phyloP scores from a whole-genome alignment of 2,329 filamentous ascomycete species.

The Pseudogymnoascus sp. region DNA sequence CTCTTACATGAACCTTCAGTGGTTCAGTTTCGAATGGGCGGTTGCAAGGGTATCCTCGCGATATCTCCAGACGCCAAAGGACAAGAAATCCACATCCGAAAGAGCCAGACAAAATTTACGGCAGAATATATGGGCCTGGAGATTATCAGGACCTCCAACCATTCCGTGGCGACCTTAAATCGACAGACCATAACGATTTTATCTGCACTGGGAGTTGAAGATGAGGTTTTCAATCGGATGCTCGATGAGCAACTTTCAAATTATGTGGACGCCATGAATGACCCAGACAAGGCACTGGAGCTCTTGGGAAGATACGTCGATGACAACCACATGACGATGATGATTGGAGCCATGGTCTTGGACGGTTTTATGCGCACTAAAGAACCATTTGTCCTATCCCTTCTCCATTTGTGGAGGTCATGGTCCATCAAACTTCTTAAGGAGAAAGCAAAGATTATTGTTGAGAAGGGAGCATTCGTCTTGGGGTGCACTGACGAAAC shows the following conservation, averaged over 20 bases:
- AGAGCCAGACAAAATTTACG: conserved; percentile 81
- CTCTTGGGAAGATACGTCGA: conserved; percentile 72
- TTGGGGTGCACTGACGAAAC: conserved; percentile 88
- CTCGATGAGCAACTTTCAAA: conserved; percentile 57
- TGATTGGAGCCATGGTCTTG: conserved; percentile 64
- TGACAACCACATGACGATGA: conserved; percentile 70
- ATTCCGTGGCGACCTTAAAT: conserved; percentile 72
- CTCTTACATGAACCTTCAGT: conserved; percentile 62
- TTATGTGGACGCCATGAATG: conserved; percentile 61
- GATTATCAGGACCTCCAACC: conserved; percentile 72
- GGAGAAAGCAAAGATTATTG: conserved; percentile 78
- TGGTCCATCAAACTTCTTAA: conserved; percentile 88
- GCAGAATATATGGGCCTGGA: conserved; percentile 65
- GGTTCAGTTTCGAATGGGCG: conserved; percentile 86
- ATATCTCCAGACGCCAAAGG: conserved; percentile 60
- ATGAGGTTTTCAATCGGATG: conserved; percentile 57
- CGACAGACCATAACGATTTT: conserved; percentile 85
- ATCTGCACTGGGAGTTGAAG: conserved; percentile 63
- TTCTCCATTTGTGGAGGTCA: conserved; percentile 75
- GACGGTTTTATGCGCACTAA: conserved; percentile 65
- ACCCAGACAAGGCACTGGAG: conserved; percentile 53
- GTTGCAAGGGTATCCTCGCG: conserved; percentile 81
- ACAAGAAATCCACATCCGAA: conserved; percentile 66
- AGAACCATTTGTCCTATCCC: conserved; percentile 75
- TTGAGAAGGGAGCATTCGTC: conserved; percentile 78